phyloP scores from a whole-genome alignment of 495 filamentous ascomycete genomes.

The Hyaloscypha variabilis region DNA sequence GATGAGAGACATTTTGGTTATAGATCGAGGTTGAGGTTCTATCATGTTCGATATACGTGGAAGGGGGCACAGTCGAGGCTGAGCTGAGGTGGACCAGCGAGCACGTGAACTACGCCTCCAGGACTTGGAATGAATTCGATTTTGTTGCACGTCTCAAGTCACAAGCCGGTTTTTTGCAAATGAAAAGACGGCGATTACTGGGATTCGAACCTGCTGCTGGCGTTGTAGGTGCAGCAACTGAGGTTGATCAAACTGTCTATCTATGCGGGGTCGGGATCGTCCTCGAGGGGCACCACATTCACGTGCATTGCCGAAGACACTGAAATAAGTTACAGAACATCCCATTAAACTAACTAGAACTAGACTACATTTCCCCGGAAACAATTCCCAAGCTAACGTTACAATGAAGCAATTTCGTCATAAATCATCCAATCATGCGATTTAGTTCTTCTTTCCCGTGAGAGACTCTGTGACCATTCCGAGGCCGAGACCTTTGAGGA shows the following conservation, averaged over 20 bases:
- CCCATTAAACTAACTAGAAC: not conserved
- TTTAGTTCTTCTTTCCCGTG: conserved; percentile 37
- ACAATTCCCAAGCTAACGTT: not conserved
- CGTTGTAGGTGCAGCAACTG: too few relatives aligned
- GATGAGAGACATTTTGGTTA: too few relatives aligned
- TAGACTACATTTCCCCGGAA: not conserved
- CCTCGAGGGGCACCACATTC: not conserved
- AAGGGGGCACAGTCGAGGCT: too few relatives aligned
- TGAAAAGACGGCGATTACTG: too few relatives aligned
- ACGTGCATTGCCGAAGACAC: not conserved
- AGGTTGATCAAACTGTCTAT: not conserved
- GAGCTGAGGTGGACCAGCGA: too few relatives aligned
- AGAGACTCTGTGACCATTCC: conserved; percentile 60
- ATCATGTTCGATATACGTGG: too few relatives aligned
- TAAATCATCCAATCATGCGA: not conserved
- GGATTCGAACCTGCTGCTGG: too few relatives aligned
- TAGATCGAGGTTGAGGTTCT: too few relatives aligned
- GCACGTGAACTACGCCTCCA: too few relatives aligned
- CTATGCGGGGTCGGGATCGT: not conserved
- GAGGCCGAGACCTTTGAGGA: conserved; percentile 75
- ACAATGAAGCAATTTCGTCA: not conserved
- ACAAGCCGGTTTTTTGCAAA: too few relatives aligned
- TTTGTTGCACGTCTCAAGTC: too few relatives aligned
- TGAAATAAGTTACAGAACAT: not conserved
- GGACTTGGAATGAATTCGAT: too few relatives aligned